Conservation (phyloP, 148 eudicot genomes). For the Rhododendron kiyosumense region DNA sequence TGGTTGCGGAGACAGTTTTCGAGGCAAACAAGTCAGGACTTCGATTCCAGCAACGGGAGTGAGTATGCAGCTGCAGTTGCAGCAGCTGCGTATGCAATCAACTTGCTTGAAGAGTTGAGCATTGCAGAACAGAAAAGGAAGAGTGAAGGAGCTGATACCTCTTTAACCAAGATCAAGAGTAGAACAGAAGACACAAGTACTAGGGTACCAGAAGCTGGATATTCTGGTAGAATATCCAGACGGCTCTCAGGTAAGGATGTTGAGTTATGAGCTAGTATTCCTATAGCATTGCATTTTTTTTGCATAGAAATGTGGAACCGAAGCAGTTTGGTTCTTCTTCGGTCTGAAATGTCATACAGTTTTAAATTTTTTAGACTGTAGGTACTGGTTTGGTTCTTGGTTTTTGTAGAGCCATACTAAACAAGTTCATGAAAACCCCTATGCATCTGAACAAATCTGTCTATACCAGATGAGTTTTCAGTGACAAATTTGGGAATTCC, state of each 20-base stretch:
- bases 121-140: constrained; percentile 19
- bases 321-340: background rate
- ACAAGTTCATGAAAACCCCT: background rate
- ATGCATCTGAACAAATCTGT: background rate
- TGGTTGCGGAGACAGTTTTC: constrained; percentile 55
- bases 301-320: background rate
- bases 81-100: constrained; percentile 76
- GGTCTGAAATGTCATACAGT: background rate
- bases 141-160: constrained; percentile 13
- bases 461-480: constrained; percentile 25
- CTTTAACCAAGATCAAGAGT: constrained; percentile 35
- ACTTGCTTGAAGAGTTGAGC: constrained; percentile 46
- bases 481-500: constrained; percentile 14
- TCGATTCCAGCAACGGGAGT: constrained; percentile 22
- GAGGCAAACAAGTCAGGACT: constrained; percentile 35
- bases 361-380: background rate
- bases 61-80: constrained; percentile 69
- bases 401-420: background rate
- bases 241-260: constrained; percentile 34
- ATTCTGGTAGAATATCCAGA: constrained; percentile 25
- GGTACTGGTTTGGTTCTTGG: background rate
- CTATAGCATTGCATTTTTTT: background rate
- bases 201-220: constrained; percentile 6
- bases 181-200: constrained; percentile 4
- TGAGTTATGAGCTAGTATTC: background rate